Evolutionary conservation across 2,329 filamentous ascomycete species (phyloP), one percentile per base, ranked within the genome.

Genomic region (Triangularia verruculosa): DNA sequence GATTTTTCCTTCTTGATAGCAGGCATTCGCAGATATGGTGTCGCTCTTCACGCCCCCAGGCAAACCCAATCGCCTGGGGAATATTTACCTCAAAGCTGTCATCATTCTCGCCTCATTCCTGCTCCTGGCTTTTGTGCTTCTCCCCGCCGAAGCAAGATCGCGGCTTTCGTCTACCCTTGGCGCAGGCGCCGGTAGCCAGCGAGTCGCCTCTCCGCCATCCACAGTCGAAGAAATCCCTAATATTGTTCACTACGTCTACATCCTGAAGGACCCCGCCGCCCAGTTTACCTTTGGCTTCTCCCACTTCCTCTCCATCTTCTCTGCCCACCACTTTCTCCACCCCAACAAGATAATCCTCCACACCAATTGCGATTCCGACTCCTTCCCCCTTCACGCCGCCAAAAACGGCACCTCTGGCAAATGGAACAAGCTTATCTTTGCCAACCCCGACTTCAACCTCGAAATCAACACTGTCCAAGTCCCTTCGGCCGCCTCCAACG

Each of bases 221-320:
- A 30, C 24, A 8, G 22, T 15, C 25, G 15, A 9, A 28, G 27
- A 25, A 28, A 55, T 55, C 53, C 53, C 53, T 12, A 28, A 55
- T 15, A 55, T 28, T 7, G 12, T 55, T 17, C 54, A 57, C 11
- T 57, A 20, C 28, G 54, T 57, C 54, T 57, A 57, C 54, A 32
- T 57, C 28, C 54, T 57, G 15, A 4, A 11, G 4, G 54, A 57
- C 28, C 28, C 54, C 28, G 13, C 22, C 15, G 13, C 54, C 55
- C 3, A 43, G 15, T 59, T 63, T 51, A 32, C 9, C 61, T 63
- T 63, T 52, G n/a, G 47, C 22, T 63, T 63, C 52, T 59, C 56
- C 47, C 51, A 63, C 28, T 54, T 64, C 54, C 62, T 64, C 12
- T 61, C 62, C 39, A 28, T 64, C 58, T 64, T 53, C 58, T 34